Evolutionary conservation across 2,329 filamentous ascomycete species (phyloP).

Genomic region (Fusarium lyarnte): DNA sequence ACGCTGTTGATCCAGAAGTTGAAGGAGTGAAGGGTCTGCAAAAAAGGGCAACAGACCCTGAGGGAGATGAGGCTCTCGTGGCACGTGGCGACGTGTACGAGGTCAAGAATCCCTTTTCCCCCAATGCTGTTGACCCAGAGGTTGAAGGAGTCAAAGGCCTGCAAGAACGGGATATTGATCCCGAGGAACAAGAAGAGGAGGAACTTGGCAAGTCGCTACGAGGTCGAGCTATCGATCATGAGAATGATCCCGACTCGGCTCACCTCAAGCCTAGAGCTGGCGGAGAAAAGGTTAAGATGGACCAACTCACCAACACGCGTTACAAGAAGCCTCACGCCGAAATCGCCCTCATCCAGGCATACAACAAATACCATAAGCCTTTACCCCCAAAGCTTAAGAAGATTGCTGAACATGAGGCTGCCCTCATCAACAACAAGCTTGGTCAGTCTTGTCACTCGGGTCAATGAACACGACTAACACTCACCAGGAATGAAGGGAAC

Average conservation of each 20-base stretch:
- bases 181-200: constrained; percentile 1
- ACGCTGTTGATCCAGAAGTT: not conserved
- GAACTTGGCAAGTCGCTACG: not conserved
- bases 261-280: constrained; percentile 11
- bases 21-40: not conserved
- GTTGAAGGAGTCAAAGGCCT: constrained; percentile 1
- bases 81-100: constrained; percentile 1
- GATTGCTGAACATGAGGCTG: constrained; percentile 30
- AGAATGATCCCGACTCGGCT: not conserved
- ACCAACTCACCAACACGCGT: constrained; percentile 47
- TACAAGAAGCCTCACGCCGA: constrained; percentile 49
- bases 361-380: constrained; percentile 50
- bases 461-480: not conserved
- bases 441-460: constrained; percentile 1
- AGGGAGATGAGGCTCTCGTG: not conserved
- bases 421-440: constrained; percentile 40
- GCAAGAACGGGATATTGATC: not conserved
- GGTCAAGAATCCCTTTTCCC: not conserved
- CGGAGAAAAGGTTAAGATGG: constrained; percentile 43
- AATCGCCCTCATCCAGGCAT: constrained; percentile 45
- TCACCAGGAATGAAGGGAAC: constrained; percentile 33
- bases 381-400: constrained; percentile 43
- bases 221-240: constrained; percentile 1
- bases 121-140: not conserved
- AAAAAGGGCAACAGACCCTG: not conserved